Evolutionary conservation across 805 yeast genomes (phyloP).

Genomic region (Yarrowia sp.): DNA sequence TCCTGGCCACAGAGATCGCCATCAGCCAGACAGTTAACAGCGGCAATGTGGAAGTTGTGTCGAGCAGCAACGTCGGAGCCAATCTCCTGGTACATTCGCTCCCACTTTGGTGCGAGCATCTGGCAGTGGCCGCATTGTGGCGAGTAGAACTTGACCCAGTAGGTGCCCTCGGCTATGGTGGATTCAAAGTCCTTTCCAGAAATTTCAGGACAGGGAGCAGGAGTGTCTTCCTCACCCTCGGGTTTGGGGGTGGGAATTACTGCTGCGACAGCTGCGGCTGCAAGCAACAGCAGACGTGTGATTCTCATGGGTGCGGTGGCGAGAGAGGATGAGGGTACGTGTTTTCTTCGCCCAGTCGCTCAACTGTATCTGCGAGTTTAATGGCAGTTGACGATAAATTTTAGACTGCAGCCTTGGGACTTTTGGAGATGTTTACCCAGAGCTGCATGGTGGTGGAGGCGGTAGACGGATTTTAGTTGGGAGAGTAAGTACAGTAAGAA

Average conservation of each 20-base stretch:
- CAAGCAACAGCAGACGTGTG: constrained; percentile 21
- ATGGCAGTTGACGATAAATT: background rate
- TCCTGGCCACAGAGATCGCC: constrained; percentile 85
- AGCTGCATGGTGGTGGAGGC: background rate
- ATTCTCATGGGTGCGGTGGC: constrained; percentile 14
- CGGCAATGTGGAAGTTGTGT: constrained; percentile 63
- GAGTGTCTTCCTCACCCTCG: background rate
- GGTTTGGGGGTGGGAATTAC: constrained; percentile 17
- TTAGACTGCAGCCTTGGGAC: constrained; percentile 12
- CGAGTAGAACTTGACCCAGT: constrained; percentile 86
- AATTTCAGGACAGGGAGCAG: constrained; percentile 45
- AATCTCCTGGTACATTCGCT: constrained; percentile 60
- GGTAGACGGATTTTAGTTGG: background rate
- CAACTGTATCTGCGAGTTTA: constrained; percentile 3
- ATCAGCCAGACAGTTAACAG: constrained; percentile 83
- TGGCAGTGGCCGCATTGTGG: constrained; percentile 90
- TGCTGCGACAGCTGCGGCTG: constrained; percentile 28
- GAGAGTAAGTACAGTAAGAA: background rate
- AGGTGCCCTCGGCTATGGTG: constrained; percentile 59
- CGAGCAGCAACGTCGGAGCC: constrained; percentile 55
- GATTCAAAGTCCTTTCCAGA: constrained; percentile 59
- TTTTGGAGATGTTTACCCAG: background rate
- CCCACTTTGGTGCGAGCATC: constrained; percentile 83
- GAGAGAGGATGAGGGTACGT: background rate
- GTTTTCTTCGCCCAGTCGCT: background rate